phyloP scores from a whole-genome alignment of 2,329 filamentous ascomycete genomes.

The Arthroderma sp. region DNA sequence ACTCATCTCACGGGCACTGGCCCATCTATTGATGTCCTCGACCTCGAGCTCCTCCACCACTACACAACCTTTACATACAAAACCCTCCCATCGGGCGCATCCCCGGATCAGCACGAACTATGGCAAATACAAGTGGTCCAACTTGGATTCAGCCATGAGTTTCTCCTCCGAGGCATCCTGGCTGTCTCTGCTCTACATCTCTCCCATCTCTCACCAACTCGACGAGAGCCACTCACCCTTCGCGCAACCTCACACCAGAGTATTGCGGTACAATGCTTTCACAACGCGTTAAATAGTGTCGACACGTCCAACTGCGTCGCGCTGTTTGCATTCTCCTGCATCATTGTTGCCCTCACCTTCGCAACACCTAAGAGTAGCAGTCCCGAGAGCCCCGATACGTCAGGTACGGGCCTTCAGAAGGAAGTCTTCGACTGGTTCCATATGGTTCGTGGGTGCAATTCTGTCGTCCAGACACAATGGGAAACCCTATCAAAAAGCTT shows the following conservation, averaged over 20 bases:
- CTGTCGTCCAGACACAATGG: conserved; percentile 18
- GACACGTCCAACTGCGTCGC: conserved; percentile 27
- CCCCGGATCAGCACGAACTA: conserved; percentile 16
- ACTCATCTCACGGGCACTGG: conserved; percentile 7
- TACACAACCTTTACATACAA: conserved; percentile 17
- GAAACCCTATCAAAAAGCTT: conserved; percentile 16
- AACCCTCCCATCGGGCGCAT: conserved; percentile 13
- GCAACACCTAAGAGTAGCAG: conserved; percentile 5
- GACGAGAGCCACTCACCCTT: conserved; percentile 13
- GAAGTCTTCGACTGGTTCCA: conserved; percentile 20
- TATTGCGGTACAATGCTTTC: conserved; percentile 15
- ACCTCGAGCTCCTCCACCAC: conserved; percentile 19
- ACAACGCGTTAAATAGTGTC: conserved; percentile 18
- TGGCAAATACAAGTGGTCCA: conserved; percentile 18
- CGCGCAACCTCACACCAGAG: conserved; percentile 18
- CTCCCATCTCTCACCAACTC: conserved; percentile 19
- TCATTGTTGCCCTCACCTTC: conserved; percentile 19
- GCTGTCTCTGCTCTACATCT: conserved; percentile 28
- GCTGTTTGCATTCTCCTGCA: conserved; percentile 22
- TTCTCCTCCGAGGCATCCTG: conserved; percentile 26
- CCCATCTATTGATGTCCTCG: conserved; percentile 19
- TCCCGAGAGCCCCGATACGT: conserved; percentile 7
- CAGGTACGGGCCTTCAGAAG: conserved; percentile 14
- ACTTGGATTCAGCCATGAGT: conserved; percentile 25
- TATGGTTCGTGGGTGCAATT: conserved; percentile 18